Conservation (phyloP, 345 rosid species). For the Hibiscus syriacus region DNA sequence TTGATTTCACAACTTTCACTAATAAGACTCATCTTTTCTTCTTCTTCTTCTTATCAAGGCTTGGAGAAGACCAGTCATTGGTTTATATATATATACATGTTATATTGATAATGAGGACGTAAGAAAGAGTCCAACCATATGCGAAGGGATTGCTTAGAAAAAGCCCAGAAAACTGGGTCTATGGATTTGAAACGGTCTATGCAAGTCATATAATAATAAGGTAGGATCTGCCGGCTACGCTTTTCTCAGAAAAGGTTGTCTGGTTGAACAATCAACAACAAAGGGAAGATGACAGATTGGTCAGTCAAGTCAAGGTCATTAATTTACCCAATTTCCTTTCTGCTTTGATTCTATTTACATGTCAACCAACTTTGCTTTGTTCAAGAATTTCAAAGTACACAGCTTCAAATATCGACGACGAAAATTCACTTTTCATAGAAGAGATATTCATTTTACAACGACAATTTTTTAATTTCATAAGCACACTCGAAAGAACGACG, state of each 20-base stretch:
- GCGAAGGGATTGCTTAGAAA: background rate
- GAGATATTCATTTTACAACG: no score
- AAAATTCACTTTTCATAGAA: no score
- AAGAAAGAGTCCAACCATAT: background rate
- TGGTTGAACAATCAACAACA: background rate
- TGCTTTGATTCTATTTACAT: background rate
- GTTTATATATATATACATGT: background rate
- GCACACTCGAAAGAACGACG: no score
- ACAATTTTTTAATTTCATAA: no score
- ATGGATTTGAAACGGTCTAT: background rate
- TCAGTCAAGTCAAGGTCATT: background rate
- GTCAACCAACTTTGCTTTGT: background rate
- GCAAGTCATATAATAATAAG: no score
- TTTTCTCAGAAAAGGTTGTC: background rate
- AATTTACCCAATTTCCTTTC: background rate
- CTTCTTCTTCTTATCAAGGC: background rate
- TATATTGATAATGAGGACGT: background rate
- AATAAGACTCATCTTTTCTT: background rate
- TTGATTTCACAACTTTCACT: background rate
- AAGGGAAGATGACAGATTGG: background rate
- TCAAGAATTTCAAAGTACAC: background rate
- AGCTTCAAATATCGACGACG: no score
- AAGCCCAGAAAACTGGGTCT: background rate
- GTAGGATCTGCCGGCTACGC: background rate
- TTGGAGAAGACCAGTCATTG: background rate